Evolutionary conservation across 2,329 filamentous ascomycete genomes (phyloP), one percentile per base, ranked within the genome.

Genomic region (Penicillium sp.): DNA sequence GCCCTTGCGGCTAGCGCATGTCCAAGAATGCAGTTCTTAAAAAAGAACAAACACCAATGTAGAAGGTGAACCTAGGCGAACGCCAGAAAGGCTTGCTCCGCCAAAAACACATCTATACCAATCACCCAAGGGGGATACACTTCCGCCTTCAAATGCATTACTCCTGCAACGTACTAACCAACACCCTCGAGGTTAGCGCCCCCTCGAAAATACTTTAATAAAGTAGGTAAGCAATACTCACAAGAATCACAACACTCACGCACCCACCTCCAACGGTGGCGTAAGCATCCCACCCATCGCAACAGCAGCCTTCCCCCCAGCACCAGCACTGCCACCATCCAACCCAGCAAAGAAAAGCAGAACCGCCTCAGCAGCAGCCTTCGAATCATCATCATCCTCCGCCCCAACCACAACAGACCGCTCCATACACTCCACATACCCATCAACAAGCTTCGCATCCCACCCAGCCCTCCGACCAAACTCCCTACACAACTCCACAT

Each of bases 351-450:
- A 67, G 56, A 74, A 73, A 36, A 64, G 29, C 48, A 73, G 33
- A 10, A 72, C 67, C 9, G 65, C 61, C 43, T 71, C 71, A 2
- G 71, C 71, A 4, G 71, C 71, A 33, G 65, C 31, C 46, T 62
- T 63, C 2, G 71, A 63, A 52, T 73, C 70, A 60, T 72, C 70
- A 6, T 65, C 59, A 36, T 66, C 68, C 2, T 65, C 59, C 9
- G 48, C 26, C 0, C 57, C 64, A 4, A 46, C 46, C 5, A 58
- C 55, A n/a, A 47, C 43, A 1, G 60, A 52, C 4, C 51, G 47
- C 47, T 66, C 54, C 51, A 72, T 65, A 42, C 55, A 51, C 26
- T 43, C 46, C 36, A 69, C 18, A 51, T 59, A 69, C 23, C 40
- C 34, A 13, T 31, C 46, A 1, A 42, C 37, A 23, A 26, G n/a